These are phyloP conservation scores for Mrakia hoshinonis DNA, from an alignment of 768 basidiomycete genomes.

Conservation along the genomic window DNA sequence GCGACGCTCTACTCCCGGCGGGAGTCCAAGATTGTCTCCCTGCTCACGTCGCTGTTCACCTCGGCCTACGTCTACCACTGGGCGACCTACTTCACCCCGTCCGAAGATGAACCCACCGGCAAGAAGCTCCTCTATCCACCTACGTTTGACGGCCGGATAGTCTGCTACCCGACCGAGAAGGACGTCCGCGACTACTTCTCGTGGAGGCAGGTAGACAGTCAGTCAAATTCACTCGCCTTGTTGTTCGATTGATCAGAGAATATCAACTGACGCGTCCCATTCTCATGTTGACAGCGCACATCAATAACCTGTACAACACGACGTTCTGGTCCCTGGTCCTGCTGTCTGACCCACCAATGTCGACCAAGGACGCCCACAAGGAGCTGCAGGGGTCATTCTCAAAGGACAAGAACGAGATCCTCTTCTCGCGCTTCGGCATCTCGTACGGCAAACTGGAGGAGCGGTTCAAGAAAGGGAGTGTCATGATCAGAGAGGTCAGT, in stretches of 20 bases:
- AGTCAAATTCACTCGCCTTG: too few species aligned
- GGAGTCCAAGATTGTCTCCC: conserved; percentile 70
- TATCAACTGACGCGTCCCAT: not conserved
- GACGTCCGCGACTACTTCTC: conserved; percentile 84
- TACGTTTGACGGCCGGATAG: conserved; percentile 81
- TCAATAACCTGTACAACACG: conserved; percentile 97
- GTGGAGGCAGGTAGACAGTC: conserved; percentile 95
- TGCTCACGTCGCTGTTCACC: conserved; percentile 78
- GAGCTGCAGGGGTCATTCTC: conserved; percentile 70
- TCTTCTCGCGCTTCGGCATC: conserved; percentile 69
- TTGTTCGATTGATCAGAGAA: not conserved
- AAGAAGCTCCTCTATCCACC: conserved; percentile 63
- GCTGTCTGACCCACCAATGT: conserved; percentile 40
- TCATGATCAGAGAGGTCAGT: conserved; percentile 59
- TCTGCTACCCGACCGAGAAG: conserved; percentile 64
- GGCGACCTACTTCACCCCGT: conserved; percentile 62
- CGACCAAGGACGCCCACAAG: conserved; percentile 22
- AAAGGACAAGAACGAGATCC: conserved; percentile 80
- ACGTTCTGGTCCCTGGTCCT: conserved; percentile 87
- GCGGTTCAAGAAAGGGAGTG: conserved; percentile 74
- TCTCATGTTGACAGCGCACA: conserved; percentile 58
- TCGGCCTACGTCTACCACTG: conserved; percentile 83
- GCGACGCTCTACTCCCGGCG: conserved; percentile 77
- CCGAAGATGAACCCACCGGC: conserved; percentile 13
- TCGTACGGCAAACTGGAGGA: conserved; percentile 75